A percentile compares a stretch with the other conserved stretches of the same genome.
phyloP scores from a whole-genome alignment of 495 filamentous ascomycete genomes.

The Stereocaulon alpinum region DNA sequence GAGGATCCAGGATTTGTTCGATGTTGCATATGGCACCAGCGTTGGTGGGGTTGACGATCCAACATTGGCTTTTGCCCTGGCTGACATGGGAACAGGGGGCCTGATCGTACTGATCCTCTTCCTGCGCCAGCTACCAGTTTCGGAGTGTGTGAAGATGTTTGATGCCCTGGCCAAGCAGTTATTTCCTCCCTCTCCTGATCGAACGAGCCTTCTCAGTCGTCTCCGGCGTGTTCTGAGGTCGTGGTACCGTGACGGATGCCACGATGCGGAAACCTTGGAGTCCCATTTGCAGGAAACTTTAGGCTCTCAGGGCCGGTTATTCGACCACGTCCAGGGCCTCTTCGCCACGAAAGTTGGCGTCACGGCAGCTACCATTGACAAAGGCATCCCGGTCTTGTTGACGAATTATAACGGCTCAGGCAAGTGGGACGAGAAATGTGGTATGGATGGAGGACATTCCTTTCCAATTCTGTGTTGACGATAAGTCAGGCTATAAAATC shows the following conservation, averaged over 20 bases:
- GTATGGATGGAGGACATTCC: neutral
- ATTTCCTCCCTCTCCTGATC: neutral
- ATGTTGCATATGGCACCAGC: constrained; percentile 9
- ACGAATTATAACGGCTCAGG: constrained; percentile 8
- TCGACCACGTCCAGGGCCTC: neutral
- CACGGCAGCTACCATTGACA: neutral
- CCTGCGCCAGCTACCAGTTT: neutral
- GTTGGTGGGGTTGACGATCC: neutral
- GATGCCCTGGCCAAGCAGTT: neutral
- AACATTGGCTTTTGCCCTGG: neutral
- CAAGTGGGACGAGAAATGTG: neutral
- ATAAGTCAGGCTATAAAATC: constrained; percentile 10
- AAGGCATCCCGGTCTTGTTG: neutral
- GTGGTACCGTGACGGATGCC: neutral
- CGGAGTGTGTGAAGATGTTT: neutral
- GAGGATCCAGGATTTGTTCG: constrained; percentile 7
- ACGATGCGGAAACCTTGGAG: neutral
- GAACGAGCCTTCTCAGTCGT: neutral
- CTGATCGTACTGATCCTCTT: constrained; percentile 5
- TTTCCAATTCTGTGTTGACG: no score
- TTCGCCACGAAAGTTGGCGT: neutral
- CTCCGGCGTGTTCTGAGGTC: neutral
- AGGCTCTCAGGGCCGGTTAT: neutral
- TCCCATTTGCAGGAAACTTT: neutral
- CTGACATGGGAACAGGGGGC: neutral